phyloP scores from a whole-genome alignment of 2,329 filamentous ascomycete genomes.

The Metarhizium humberi region DNA sequence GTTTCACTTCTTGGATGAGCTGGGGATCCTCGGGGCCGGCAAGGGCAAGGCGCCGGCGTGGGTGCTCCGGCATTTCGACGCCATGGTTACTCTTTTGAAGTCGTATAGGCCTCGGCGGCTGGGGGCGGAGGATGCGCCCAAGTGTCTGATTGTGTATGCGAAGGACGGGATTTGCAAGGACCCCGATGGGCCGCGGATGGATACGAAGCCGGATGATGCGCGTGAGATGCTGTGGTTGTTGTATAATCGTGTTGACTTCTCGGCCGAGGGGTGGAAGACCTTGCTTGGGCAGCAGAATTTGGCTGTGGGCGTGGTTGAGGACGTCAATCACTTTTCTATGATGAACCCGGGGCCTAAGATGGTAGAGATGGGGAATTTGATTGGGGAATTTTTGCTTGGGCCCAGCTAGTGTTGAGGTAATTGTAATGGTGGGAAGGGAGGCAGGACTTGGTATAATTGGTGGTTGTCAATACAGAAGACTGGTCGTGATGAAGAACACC shows the following conservation, averaged over 20 bases:
- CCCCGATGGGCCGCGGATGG: constrained; percentile 41
- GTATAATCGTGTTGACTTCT: constrained; percentile 63
- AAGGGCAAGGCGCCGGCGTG: constrained; percentile 49
- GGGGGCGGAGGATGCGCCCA: constrained; percentile 49
- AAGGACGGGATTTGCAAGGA: constrained; percentile 63
- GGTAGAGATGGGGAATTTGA: no score
- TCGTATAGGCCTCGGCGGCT: constrained; percentile 60
- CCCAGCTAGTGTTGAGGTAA: no score
- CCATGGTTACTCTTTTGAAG: constrained; percentile 58
- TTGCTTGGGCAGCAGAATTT: constrained; percentile 43
- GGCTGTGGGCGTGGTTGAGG: constrained; percentile 58
- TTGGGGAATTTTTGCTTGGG: no score
- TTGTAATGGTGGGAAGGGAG: no score
- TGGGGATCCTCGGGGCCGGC: constrained; percentile 59
- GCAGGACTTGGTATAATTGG: no score
- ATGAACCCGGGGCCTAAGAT: constrained; percentile 31
- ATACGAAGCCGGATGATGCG: constrained; percentile 30
- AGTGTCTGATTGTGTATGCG: constrained; percentile 60
- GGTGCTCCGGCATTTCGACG: constrained; percentile 65
- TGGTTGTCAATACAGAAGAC: no score
- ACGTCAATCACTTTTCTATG: constrained; percentile 68
- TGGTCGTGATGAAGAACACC: no score
- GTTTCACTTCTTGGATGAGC: constrained; percentile 63
- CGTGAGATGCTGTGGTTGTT: constrained; percentile 61
- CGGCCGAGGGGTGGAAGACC: constrained; percentile 15